These are phyloP conservation scores for Fusarium floridanum DNA, from an alignment of 2,329 filamentous ascomycete genomes.

Conservation along the genomic window DNA sequence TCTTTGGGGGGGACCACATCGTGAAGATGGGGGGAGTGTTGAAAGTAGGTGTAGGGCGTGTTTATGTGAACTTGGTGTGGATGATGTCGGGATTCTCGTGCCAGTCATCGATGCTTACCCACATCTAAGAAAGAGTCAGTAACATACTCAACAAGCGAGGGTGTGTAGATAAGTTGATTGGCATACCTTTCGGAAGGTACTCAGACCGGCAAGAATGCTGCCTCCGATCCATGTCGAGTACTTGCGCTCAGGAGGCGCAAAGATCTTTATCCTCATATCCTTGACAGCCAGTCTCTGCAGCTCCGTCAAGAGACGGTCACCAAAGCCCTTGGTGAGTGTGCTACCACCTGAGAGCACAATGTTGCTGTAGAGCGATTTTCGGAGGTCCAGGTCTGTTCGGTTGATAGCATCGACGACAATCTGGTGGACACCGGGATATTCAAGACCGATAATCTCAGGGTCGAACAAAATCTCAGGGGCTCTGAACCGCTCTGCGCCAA, in stretches of 20 bases:
- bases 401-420: conserved; percentile 97
- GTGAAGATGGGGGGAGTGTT: conserved; percentile 20
- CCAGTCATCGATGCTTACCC: conserved; percentile 99
- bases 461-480: conserved; percentile 98
- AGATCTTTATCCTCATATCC: conserved; percentile 99
- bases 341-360: conserved; percentile 97
- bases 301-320: conserved; percentile 90
- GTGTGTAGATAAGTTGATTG: neutral
- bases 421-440: conserved; percentile 97
- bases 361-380: conserved; percentile 94
- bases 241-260: conserved; percentile 95
- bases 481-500: conserved; percentile 93
- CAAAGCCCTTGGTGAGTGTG: conserved; percentile 96
- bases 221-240: conserved; percentile 99
- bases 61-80: conserved; percentile 93
- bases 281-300: conserved; percentile 95
- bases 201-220: conserved; percentile 94
- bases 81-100: conserved; percentile 99
- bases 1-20: conserved; percentile 24
- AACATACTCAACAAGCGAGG: neutral
- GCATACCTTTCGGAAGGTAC: conserved; percentile 96
- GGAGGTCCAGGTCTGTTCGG: conserved; percentile 93
- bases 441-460: conserved; percentile 92
- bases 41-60: conserved; percentile 5
- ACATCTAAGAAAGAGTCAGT: conserved; percentile 77